Conservation (phyloP, 768 basidiomycete species). For the Leccinum truebloodii region DNA sequence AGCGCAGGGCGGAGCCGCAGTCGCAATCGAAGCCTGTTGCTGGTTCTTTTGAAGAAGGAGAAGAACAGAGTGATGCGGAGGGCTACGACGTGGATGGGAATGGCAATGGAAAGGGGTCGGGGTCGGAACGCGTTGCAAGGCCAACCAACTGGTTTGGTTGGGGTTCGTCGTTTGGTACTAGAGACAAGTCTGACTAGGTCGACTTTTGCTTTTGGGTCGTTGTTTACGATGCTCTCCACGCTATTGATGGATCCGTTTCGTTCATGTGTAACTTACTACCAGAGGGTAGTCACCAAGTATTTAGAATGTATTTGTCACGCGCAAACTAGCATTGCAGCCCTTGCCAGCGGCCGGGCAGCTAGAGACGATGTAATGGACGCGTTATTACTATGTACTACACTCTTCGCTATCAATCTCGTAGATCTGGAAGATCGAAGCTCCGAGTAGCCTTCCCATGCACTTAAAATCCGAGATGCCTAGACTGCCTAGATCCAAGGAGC, state of each 20-base stretch:
- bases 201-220: background rate
- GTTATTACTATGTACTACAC: background rate
- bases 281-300: conserved; percentile 1
- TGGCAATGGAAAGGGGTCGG: conserved; percentile 16
- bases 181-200: conserved; percentile 24
- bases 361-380: background rate
- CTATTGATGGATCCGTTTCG: background rate
- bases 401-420: background rate
- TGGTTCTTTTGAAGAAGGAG: conserved; percentile 49
- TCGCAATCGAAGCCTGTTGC: conserved; percentile 33
- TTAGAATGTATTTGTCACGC: conserved; percentile 10
- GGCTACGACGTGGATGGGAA: conserved; percentile 48
- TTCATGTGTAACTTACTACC: conserved; percentile 4
- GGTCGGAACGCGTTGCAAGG: conserved; percentile 26
- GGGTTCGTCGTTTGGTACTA: conserved; percentile 28
- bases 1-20: conserved; percentile 53
- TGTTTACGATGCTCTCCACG: background rate
- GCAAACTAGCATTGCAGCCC: background rate
- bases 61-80: conserved; percentile 70
- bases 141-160: conserved; percentile 38
- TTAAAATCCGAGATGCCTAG: background rate
- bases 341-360: background rate
- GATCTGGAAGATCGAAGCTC: background rate
- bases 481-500: too few relatives aligned
- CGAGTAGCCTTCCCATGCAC: too few relatives aligned